Conservation (phyloP, 768 basidiomycete genomes). For the Boletellus ananiceps region DNA sequence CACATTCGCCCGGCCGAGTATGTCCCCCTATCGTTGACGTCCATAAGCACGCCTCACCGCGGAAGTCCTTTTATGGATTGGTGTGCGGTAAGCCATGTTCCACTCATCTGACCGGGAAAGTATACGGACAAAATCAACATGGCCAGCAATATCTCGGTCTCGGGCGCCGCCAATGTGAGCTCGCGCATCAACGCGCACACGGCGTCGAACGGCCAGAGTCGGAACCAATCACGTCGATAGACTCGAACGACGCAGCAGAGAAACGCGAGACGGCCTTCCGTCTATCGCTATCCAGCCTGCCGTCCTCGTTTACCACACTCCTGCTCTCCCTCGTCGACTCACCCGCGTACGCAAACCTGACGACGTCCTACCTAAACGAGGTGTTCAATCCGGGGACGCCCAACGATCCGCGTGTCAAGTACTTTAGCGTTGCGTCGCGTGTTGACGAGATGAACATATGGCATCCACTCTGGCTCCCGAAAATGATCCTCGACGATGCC, state of each 20-base stretch:
- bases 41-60: conserved; percentile 88
- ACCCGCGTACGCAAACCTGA: conserved; percentile 93
- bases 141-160: conserved; percentile 85
- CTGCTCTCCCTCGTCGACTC: conserved; percentile 89
- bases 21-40: conserved; percentile 81
- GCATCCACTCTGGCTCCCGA: conserved; percentile 97
- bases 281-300: conserved; percentile 59
- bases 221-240: neutral
- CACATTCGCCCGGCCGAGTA: conserved; percentile 81
- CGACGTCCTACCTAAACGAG: conserved; percentile 72
- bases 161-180: conserved; percentile 51
- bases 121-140: conserved; percentile 15
- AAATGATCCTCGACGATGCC: conserved; percentile 85
- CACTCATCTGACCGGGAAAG: conserved; percentile 3
- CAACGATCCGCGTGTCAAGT: conserved; percentile 76
- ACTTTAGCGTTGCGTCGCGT: conserved; percentile 89
- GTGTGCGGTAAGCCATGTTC: conserved; percentile 64
- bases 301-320: conserved; percentile 81
- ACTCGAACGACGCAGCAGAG: conserved; percentile 5
- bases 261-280: conserved; percentile 34
- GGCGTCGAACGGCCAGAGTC: neutral
- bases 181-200: conserved; percentile 1
- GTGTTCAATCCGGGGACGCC: conserved; percentile 83
- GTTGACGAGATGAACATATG: conserved; percentile 60
- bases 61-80: conserved; percentile 99